Base-by-base conservation (phyloP, 2,329 filamentous ascomycete genomes). In the Trichoderma semiorbis region DNA sequence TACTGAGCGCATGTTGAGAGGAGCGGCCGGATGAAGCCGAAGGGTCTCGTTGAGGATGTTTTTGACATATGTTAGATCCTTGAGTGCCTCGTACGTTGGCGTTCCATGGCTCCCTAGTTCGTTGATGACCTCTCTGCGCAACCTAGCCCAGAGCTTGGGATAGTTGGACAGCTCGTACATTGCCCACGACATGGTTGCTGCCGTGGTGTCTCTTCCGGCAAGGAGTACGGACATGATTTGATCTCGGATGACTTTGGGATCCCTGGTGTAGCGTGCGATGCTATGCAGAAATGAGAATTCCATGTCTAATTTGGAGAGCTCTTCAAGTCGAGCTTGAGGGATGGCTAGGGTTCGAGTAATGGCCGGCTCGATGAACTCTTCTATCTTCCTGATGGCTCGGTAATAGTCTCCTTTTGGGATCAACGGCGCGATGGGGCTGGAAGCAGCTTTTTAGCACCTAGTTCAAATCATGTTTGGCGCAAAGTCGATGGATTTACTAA, bases 121-220 rank as follows among this genome's bases (percentile, higher is more conserved):
- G 1, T 85, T 78, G 18, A 90, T 79, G 77, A 97, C 93, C 79
- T 97, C 93, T 21, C 84, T 81, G 24, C 94, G 89, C 63, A 98
- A 85, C 79, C 89, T 92, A 63, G 83, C 79, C 14, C 93, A 88
- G 3, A 90, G 85, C 3, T 88, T 83, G 0, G 93, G 93, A 74
- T 92, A 86, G 18, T 89, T 88, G 36, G 91, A 88, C 3, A 98
- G 85, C 80, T 97, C 93, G 80, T 95, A 96, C 72, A 97, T 86
- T 43, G 88, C 85, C 91, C 94, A 97, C 0, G 90, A 92, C 0
- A 98, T 86, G 0, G 92, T 94, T 21, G 87, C 89, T 24, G 94
- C 94, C 0, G 95, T 97, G 7, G 94, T 97, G 80, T 98, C 95
- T 32, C 93, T 88, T 6, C 93, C 94, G 1, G 95, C 95, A 16